A percentile compares a stretch with the other conserved stretches of the same genome.
Evolutionary conservation across 768 basidiomycete species (phyloP).

Genomic region (Leccinum uliginosum): DNA sequence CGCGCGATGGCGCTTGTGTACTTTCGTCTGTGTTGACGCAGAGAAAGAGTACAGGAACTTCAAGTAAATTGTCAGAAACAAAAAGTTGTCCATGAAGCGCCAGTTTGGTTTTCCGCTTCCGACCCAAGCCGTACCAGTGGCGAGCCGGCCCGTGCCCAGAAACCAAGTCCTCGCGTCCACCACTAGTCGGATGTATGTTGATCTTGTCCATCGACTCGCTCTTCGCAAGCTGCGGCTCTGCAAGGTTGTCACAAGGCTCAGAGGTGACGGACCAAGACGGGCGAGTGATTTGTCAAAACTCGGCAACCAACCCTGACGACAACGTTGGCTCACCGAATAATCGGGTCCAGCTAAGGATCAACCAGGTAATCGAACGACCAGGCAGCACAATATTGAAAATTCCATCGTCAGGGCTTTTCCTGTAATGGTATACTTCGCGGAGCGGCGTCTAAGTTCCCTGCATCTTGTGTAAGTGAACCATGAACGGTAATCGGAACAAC

Average conservation of each 20-base stretch:
- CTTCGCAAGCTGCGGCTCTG: conserved; percentile 5
- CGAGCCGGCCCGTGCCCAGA: conserved; percentile 2
- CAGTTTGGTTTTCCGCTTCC: conserved; percentile 20
- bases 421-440: conserved; percentile 4
- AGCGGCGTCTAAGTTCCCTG: background rate
- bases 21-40: background rate
- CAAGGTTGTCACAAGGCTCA: background rate
- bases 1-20: background rate
- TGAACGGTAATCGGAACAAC: background rate
- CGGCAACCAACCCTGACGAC: conserved; percentile 4
- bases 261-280: conserved; percentile 6
- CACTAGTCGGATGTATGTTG: conserved; percentile 7
- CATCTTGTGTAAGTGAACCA: conserved; percentile 8
- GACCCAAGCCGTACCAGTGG: conserved; percentile 2
- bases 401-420: conserved; percentile 7
- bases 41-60: conserved; percentile 4
- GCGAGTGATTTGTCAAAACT: conserved; percentile 1
- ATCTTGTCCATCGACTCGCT: conserved; percentile 4
- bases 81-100: conserved; percentile 4
- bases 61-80: conserved; percentile 3
- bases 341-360: conserved; percentile 17
- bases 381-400: conserved; percentile 15
- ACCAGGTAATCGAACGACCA: conserved; percentile 14
- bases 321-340: conserved; percentile 16
- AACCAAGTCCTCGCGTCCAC: conserved; percentile 13